Percentiles rank a stretch among this genome's conserved stretches.
These are phyloP conservation scores for Leishmania amazonensis DNA, from an alignment of 208 protist genomes.

Conservation along the genomic window DNA sequence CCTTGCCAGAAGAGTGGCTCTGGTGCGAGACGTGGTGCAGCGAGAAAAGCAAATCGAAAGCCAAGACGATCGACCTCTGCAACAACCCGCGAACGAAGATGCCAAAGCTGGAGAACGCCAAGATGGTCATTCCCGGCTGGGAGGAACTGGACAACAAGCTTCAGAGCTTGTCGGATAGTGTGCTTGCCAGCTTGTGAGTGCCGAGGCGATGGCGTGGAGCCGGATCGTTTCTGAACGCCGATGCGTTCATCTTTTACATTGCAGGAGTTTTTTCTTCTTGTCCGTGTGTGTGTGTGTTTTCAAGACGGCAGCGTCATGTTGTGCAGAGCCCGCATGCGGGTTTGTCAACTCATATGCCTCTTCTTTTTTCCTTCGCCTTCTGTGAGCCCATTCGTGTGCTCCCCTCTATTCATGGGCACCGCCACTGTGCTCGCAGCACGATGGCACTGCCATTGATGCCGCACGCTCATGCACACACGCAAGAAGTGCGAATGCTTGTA, in stretches of 20 bases:
- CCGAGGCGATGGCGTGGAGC: too few species aligned
- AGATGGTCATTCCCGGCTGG: slow-evolving; percentile 92
- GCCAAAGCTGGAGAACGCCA: slow-evolving; percentile 94
- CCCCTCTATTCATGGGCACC: too few species aligned
- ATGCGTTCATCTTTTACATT: background rate
- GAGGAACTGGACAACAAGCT: slow-evolving; percentile 83
- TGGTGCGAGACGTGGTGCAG: slow-evolving; percentile 99
- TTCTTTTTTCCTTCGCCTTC: background rate
- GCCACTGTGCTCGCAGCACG: too few species aligned
- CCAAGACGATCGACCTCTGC: slow-evolving; percentile 98
- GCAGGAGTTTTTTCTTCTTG: background rate
- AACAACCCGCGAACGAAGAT: slow-evolving; percentile 97
- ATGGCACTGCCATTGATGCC: background rate
- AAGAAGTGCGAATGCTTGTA: background rate
- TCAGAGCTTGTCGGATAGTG: slow-evolving; percentile 36
- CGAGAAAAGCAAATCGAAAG: slow-evolving; percentile 86
- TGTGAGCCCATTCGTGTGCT: background rate
- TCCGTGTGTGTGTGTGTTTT: background rate
- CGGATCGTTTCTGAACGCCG: background rate
- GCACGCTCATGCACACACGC: background rate
- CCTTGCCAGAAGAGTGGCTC: slow-evolving; percentile 98
- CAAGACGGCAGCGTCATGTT: background rate
- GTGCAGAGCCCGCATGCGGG: background rate
- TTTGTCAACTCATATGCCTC: background rate
- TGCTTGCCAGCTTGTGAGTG: slow-evolving; percentile 8